Percentiles rank a stretch among this genome's conserved stretches.
These are phyloP conservation scores for Exophiala calicioides DNA, from an alignment of 2,329 filamentous ascomycete species.

Conservation along the genomic window DNA sequence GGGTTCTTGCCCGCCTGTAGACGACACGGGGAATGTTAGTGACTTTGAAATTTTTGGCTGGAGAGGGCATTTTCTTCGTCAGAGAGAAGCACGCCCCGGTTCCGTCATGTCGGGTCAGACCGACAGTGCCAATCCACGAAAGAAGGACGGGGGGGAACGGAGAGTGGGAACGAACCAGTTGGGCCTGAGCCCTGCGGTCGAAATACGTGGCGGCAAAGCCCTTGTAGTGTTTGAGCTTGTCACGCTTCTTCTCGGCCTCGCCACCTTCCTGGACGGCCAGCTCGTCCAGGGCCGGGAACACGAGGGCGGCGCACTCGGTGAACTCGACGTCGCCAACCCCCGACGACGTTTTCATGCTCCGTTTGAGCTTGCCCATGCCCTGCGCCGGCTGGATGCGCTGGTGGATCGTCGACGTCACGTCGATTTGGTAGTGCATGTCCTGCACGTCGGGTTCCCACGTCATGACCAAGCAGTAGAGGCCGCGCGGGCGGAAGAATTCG, in stretches of 20 bases:
- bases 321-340: slow-evolving; percentile 41
- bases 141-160: too few relatives aligned
- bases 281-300: slow-evolving; percentile 43
- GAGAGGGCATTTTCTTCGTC: too few relatives aligned
- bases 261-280: neutral
- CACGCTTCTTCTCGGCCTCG: slow-evolving; percentile 19
- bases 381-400: slow-evolving; percentile 7
- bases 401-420: slow-evolving; percentile 39
- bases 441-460: slow-evolving; percentile 50
- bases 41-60: too few relatives aligned
- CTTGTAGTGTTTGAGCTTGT: slow-evolving; percentile 29
- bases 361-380: slow-evolving; percentile 12
- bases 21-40: neutral
- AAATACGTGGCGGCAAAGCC: slow-evolving; percentile 49
- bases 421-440: slow-evolving; percentile 38
- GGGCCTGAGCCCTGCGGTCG: slow-evolving; percentile 50
- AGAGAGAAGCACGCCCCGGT: too few relatives aligned
- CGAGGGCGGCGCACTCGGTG: slow-evolving; percentile 48
- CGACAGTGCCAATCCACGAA: too few relatives aligned
- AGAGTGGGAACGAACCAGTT: slow-evolving; percentile 32
- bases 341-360: slow-evolving; percentile 6
- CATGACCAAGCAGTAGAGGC: slow-evolving; percentile 57
- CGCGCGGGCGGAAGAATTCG: slow-evolving; percentile 57
- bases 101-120: too few relatives aligned
- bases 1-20: slow-evolving; percentile 40